Evolutionary conservation across 1,284 basidiomycete species (phyloP), one percentile per base, ranked within the genome.

Genomic region (Ceratobasidium sp.): DNA sequence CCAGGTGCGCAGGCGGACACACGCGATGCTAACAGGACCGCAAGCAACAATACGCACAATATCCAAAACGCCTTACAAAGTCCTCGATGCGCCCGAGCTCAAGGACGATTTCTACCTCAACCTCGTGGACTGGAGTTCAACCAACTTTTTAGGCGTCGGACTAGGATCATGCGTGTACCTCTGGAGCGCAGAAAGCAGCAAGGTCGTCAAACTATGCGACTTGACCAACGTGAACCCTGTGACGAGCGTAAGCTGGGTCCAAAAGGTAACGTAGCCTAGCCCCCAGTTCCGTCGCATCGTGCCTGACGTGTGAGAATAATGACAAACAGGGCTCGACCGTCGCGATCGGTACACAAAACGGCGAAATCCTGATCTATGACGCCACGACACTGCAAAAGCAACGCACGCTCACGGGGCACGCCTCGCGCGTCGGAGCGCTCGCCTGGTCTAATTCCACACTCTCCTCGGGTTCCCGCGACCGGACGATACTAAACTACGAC

Each of bases 91-190:
- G 1, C 98, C 97, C 0, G 97, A 99, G 80, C 91, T 71, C 7
- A 79, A 87, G 80, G 97, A 99, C 85, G 98, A 99, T 84, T 99
- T 98, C 85, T 99, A 99, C 83, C 92, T 99, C 80, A 99, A 99
- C 83, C 89, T 99, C 20, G 97, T 99, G 20, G 97, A 99, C 81
- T 99, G 98, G 97, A 96, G 94, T 1, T 94, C 92, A 72, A 97
- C 95, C 9, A 98, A 99, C 84, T 92, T 98, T 0, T 91, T 99
- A 0, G 97, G 95, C 13, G 98, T 99, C 1, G 98, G 97, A 0
- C 89, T 99, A 3, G 95, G 94, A 2, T 89, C 92, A 0, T 97
- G 95, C 80, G 97, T 99, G 4, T 99, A 99, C 84, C 91, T 99
- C 1, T 99, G 98, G 98, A 95, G 94, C 13, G 98, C 97, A 12